Evolutionary conservation across 257 asterid species (phyloP), one percentile per base, ranked within the genome.

Genomic region (Solanum sejunctum): DNA sequence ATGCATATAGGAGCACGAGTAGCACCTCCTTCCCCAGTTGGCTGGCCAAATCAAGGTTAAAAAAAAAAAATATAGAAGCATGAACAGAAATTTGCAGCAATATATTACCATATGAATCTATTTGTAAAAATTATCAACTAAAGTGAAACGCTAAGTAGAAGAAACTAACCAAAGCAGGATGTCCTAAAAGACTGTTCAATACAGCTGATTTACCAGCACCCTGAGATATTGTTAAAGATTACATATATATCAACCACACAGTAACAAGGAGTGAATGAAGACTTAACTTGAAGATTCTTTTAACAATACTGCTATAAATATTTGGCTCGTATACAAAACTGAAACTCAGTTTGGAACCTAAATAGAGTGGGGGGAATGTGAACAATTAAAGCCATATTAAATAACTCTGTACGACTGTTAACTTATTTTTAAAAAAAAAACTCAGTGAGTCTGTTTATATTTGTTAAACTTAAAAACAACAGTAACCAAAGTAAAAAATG

Each of bases 21-120:
- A 39, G 95, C 94, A 64, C 97, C 97, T 84, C 95, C 97, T 91
- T 92, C 97, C 26, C 97, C 95, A 73, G 97, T 93, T 86, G 97
- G 97, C 95, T 93, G 91, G 51, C 41, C 64, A 79, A 69, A 20
- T 67, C 39, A 79, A 43, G 55, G 73, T 39, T 32, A 32, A 21
- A 56, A 66, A n/a, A 23, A 21, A 36, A 32, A 12, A 52, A 61
- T 21, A 84, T 57, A 20, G 49, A 64, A 85, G 69, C 21, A 67
- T 78, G 63, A 78, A 78, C 49, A 78, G 13, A 26, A 47, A 78
- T 45, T 52, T 28, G 49, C 83, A 52, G 61, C 64, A 78, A 16
- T 17, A 26, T 52, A 36, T 77, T 4, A 75, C 17, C 43, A 51
- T 51, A 77, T 51, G n/a, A 23, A 51, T 73, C 20, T 21, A 72